Percentiles rank a stretch among this genome's conserved stretches.
Conservation (phyloP, 1,284 basidiomycete genomes). For the Grifola frondosa region DNA sequence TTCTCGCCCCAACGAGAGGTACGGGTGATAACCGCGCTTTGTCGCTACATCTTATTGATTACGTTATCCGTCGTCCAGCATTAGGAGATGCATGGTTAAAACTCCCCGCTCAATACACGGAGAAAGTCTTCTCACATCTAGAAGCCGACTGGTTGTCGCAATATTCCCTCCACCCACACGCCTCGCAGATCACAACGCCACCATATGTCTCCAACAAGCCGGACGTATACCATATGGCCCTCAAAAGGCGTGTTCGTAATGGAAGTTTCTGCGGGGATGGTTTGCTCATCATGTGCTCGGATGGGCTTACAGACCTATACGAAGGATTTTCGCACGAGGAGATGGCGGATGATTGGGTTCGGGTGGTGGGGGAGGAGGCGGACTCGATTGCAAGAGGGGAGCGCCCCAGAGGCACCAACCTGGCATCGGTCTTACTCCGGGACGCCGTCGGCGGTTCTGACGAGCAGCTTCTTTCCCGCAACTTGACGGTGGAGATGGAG, state of each 20-base stretch:
- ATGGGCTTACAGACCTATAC: conserved; percentile 58
- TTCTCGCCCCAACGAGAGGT: conserved; percentile 67
- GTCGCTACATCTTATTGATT: conserved; percentile 8
- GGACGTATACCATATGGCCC: conserved; percentile 45
- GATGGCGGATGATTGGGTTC: conserved; percentile 43
- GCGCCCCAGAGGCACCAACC: conserved; percentile 21
- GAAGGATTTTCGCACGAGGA: conserved; percentile 36
- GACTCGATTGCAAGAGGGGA: conserved; percentile 6
- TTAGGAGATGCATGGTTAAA: conserved; percentile 66
- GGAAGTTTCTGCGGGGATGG: conserved; percentile 11
- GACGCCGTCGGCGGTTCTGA: conserved; percentile 59
- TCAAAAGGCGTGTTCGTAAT: too few species aligned
- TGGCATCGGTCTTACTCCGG: conserved; percentile 53
- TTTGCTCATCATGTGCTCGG: conserved; percentile 53
- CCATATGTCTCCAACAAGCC: conserved; percentile 58
- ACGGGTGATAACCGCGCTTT: conserved; percentile 20
- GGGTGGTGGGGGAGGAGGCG: conserved; percentile 31
- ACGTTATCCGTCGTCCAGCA: conserved; percentile 36
- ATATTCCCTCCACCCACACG: conserved; percentile 38
- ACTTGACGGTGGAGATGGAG: conserved; percentile 62
- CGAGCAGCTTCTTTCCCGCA: conserved; percentile 48
- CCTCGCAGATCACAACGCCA: conserved; percentile 51
- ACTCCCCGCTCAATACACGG: conserved; percentile 55
- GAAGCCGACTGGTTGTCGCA: conserved; percentile 48
- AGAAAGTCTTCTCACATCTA: conserved; percentile 49